Evolutionary conservation across 1,284 basidiomycete genomes (phyloP).

Genomic region (Cryptococcus sp.): DNA sequence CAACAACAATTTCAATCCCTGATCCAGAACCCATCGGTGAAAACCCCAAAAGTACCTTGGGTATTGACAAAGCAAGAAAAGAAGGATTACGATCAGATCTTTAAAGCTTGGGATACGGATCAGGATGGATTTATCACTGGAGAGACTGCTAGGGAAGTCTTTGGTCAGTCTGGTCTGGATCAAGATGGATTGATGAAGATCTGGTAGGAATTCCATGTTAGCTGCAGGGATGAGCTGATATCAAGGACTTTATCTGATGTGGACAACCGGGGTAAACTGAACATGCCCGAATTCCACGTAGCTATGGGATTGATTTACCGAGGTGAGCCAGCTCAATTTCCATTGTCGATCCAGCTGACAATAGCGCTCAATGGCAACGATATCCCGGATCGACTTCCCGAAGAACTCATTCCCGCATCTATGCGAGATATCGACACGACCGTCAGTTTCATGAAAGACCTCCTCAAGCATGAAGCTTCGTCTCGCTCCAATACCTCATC

Average conservation of each 20-base stretch:
- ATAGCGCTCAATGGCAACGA: slow-evolving; percentile 86
- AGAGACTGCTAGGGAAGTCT: slow-evolving; percentile 82
- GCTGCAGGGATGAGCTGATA: neutral
- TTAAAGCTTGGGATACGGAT: slow-evolving; percentile 87
- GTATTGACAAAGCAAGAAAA: slow-evolving; percentile 83
- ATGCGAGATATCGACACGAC: slow-evolving; percentile 85
- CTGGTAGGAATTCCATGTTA: slow-evolving; percentile 63
- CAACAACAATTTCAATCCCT: slow-evolving; percentile 53
- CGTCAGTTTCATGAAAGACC: slow-evolving; percentile 84
- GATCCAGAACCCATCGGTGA: slow-evolving; percentile 62
- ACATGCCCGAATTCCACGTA: slow-evolving; percentile 94
- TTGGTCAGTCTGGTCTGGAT: slow-evolving; percentile 85
- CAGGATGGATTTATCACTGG: slow-evolving; percentile 78
- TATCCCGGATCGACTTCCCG: slow-evolving; percentile 78
- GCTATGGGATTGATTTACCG: slow-evolving; percentile 98
- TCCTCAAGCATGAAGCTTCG: slow-evolving; percentile 80
- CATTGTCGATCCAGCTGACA: neutral
- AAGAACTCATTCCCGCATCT: slow-evolving; percentile 89
- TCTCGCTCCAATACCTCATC: slow-evolving; percentile 54
- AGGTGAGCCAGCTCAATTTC: slow-evolving; percentile 55
- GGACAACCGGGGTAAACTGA: slow-evolving; percentile 88
- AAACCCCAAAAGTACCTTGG: slow-evolving; percentile 80
- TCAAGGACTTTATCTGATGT: slow-evolving; percentile 79
- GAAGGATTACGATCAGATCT: slow-evolving; percentile 95
- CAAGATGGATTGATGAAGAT: slow-evolving; percentile 90